Conservation (phyloP, 768 basidiomycete species). For the Postia placenta region DNA sequence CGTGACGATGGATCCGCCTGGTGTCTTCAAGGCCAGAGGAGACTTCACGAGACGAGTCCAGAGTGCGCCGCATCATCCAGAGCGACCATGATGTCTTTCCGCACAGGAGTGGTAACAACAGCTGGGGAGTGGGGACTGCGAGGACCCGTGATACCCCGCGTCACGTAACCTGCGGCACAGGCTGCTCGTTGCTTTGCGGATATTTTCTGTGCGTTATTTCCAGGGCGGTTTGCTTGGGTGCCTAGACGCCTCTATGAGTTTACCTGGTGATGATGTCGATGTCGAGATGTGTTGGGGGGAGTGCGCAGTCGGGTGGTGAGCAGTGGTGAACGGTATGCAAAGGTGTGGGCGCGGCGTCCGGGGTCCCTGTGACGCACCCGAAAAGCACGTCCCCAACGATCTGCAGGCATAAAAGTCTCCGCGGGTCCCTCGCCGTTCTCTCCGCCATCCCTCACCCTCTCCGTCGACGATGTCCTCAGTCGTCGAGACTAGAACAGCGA, state of each 20-base stretch:
- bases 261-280: neutral
- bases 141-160: neutral
- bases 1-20: neutral
- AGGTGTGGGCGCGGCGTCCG: neutral
- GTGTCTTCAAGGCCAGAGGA: neutral
- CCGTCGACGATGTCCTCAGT: slow-evolving; percentile 3
- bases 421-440: neutral
- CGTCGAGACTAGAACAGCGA: neutral
- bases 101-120: too few species aligned
- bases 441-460: neutral
- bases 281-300: neutral
- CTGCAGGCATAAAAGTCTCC: neutral
- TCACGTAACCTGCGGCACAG: neutral
- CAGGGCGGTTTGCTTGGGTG: too few species aligned
- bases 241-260: too few species aligned
- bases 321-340: too few species aligned
- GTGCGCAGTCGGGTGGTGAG: neutral
- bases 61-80: neutral
- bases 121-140: neutral
- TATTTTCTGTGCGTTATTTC: too few species aligned
- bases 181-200: neutral
- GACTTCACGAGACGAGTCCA: neutral
- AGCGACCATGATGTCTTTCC: neutral
- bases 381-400: slow-evolving; percentile 1
- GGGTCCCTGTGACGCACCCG: neutral